A percentile compares a stretch with the other conserved stretches of the same genome.
These are phyloP conservation scores for Colletotrichum sp. DNA, from an alignment of 2,329 filamentous ascomycete genomes.

Conservation along the genomic window DNA sequence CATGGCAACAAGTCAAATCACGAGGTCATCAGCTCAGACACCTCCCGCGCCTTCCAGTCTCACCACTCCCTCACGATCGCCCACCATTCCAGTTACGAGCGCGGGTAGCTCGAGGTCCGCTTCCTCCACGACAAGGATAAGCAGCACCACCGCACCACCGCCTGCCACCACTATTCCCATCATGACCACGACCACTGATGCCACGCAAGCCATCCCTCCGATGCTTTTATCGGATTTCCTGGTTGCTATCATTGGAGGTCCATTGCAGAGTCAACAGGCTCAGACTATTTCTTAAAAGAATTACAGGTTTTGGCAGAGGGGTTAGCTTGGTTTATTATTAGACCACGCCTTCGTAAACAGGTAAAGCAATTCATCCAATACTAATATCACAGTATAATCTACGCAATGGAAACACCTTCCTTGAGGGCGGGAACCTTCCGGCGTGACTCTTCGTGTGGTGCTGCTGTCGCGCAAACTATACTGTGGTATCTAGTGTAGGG, in stretches of 20 bases:
- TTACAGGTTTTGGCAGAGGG: too few species aligned
- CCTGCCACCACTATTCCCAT: not conserved
- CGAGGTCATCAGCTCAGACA: not conserved
- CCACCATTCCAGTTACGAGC: not conserved
- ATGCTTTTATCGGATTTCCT: not conserved
- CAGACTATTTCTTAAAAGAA: not conserved
- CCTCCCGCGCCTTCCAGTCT: accelerated
- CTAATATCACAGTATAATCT: not conserved
- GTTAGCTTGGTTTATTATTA: not conserved
- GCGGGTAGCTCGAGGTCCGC: not conserved
- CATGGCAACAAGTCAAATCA: not conserved
- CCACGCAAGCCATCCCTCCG: not conserved
- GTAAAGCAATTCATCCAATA: not conserved
- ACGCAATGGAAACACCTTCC: accelerated
- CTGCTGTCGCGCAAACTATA: too few species aligned
- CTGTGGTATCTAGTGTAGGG: not conserved
- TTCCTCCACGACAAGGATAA: not conserved
- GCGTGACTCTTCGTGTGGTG: too few species aligned
- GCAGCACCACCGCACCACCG: not conserved
- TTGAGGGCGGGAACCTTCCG: too few species aligned
- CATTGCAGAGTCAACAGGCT: not conserved
- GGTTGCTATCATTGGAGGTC: not conserved
- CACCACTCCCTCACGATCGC: accelerated
- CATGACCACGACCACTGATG: not conserved
- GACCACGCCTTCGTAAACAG: not conserved